phyloP scores from a whole-genome alignment of 768 basidiomycete species.

The Auricularia sp. region DNA sequence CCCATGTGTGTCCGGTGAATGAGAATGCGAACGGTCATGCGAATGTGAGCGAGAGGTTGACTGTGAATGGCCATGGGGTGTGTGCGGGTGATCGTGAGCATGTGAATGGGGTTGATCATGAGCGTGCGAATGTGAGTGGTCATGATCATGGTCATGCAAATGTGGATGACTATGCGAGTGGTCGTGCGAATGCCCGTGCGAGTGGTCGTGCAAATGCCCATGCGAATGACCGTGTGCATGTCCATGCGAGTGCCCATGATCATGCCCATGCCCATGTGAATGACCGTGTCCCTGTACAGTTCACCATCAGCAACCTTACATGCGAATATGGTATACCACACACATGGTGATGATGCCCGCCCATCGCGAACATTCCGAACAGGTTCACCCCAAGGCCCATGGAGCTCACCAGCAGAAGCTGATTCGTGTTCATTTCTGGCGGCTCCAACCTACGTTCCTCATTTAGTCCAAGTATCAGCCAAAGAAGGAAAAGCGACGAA shows the following conservation, averaged over 20 bases:
- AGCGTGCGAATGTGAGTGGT: conserved; percentile 12
- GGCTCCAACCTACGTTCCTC: conserved; percentile 61
- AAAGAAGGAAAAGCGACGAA: conserved; percentile 25
- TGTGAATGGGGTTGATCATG: conserved; percentile 14
- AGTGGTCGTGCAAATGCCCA: conserved; percentile 20
- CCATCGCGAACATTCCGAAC: conserved; percentile 98
- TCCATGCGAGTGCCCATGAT: neutral
- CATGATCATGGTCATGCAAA: conserved; percentile 17
- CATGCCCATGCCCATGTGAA: conserved; percentile 16
- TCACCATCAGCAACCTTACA: neutral
- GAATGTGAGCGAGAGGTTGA: conserved; percentile 12
- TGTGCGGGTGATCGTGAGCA: conserved; percentile 15
- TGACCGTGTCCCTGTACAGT: conserved; percentile 16
- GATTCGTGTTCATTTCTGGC: conserved; percentile 95
- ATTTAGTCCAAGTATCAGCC: neutral
- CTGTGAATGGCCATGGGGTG: conserved; percentile 12
- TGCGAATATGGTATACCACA: conserved; percentile 13
- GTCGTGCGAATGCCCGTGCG: conserved; percentile 15
- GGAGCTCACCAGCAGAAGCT: conserved; percentile 79
- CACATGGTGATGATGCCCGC: conserved; percentile 86
- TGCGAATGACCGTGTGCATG: conserved; percentile 19
- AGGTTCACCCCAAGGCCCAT: conserved; percentile 88
- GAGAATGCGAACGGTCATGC: conserved; percentile 17
- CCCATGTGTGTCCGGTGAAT: conserved; percentile 15
- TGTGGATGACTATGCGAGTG: conserved; percentile 18